Conservation (phyloP, 2,329 filamentous ascomycete genomes). For the Pyricularia sp. region DNA sequence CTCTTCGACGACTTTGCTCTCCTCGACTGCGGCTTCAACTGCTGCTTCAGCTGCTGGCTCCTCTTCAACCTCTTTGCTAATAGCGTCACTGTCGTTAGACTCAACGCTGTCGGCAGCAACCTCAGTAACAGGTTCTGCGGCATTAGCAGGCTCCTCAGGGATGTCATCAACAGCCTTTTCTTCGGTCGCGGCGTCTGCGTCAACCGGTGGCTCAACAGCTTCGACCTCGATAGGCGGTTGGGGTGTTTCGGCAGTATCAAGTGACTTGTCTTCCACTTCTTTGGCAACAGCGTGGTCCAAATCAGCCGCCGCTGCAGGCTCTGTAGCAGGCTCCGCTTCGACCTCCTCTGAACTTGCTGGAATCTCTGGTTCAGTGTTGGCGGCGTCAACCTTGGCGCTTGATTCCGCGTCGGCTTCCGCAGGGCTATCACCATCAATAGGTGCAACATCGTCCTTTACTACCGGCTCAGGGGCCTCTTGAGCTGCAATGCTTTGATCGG, state of each 20-base stretch:
- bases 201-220: background rate
- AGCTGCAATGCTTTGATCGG: background rate
- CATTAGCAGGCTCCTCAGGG: background rate
- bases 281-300: background rate
- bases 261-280: background rate
- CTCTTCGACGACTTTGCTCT: background rate
- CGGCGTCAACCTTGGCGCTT: background rate
- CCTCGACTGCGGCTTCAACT: background rate
- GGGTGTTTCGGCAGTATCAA: background rate
- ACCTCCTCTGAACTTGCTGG: background rate
- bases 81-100: background rate
- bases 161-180: background rate
- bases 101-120: background rate
- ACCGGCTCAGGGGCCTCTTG: background rate
- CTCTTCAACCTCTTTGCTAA: background rate
- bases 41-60: background rate
- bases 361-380: constrained; percentile 1
- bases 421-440: constrained; percentile 3
- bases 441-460: background rate
- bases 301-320: background rate
- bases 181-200: background rate
- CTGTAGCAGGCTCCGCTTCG: background rate
- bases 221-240: background rate
- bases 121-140: background rate
- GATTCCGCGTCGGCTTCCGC: background rate